phyloP scores from a whole-genome alignment of 331 rosid genomes.

The Prunus yedoensis region DNA sequence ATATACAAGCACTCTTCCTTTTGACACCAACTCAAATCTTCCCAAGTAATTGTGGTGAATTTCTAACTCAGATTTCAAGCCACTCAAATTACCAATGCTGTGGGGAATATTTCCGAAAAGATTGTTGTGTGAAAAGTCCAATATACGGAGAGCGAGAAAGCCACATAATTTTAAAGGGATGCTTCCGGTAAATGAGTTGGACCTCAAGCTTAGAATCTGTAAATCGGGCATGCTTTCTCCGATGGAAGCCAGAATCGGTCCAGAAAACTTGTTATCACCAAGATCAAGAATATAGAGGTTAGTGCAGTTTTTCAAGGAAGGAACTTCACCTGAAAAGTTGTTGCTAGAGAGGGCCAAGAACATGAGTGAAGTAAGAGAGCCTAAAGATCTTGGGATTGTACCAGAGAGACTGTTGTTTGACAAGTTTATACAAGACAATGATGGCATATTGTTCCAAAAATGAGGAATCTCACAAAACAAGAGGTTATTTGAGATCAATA shows the following conservation, averaged over 20 bases:
- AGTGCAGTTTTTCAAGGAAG: too few relatives aligned
- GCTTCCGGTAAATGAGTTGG: slow-evolving; percentile 2
- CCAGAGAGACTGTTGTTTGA: slow-evolving; percentile 1
- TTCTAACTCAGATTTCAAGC: not conserved
- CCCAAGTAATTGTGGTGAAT: rapidly evolving
- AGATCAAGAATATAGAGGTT: too few relatives aligned
- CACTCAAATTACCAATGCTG: not conserved
- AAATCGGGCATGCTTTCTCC: not conserved
- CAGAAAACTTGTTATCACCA: too few relatives aligned
- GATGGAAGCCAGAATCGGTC: not conserved
- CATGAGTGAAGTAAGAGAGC: too few relatives aligned
- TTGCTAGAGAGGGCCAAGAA: too few relatives aligned
- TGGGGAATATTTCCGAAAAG: not conserved
- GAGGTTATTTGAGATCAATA: too few relatives aligned
- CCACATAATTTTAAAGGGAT: slow-evolving; percentile 4
- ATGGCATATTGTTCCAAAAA: too few relatives aligned
- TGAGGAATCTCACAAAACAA: too few relatives aligned
- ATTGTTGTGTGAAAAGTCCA: not conserved
- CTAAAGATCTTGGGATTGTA: not conserved
- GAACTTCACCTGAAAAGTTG: too few relatives aligned
- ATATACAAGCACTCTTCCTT: not conserved
- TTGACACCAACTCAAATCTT: not conserved
- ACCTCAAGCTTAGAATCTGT: not conserved
- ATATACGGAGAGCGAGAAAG: not conserved
- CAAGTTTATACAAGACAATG: not conserved